These are phyloP conservation scores for Gonium pectorale DNA, from an alignment of 139 green algal species.

Conservation along the genomic window DNA sequence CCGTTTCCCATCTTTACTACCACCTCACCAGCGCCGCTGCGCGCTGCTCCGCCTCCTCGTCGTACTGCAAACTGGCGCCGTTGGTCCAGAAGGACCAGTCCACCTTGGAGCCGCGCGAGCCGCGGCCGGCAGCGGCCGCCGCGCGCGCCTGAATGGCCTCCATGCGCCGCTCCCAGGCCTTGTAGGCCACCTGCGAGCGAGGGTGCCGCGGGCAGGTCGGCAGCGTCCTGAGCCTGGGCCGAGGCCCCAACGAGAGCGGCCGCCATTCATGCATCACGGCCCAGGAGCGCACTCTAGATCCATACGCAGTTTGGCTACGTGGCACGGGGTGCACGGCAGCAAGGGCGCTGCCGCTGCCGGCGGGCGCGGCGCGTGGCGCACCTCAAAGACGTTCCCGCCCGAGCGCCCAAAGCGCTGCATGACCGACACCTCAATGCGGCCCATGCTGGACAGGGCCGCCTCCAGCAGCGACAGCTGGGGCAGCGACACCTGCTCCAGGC, in stretches of 20 bases:
- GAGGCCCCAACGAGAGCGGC: too few relatives aligned
- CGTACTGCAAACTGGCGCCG: constrained; percentile 27
- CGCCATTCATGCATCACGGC: too few relatives aligned
- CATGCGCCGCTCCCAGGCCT: constrained; percentile 51
- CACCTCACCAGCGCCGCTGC: not conserved
- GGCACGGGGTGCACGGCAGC: too few relatives aligned
- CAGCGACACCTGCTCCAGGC: constrained; percentile 52
- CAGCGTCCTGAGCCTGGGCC: too few relatives aligned
- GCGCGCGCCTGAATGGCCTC: constrained; percentile 13
- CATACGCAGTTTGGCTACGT: too few relatives aligned
- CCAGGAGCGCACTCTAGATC: too few relatives aligned
- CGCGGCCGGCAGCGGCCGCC: not conserved
- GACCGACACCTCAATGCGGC: constrained; percentile 64
- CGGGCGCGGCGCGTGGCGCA: not conserved
- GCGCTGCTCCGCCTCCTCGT: constrained; percentile 35
- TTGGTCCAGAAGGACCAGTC: constrained; percentile 37
- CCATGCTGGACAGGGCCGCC: constrained; percentile 56
- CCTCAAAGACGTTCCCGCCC: constrained; percentile 67
- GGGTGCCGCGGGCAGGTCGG: not conserved
- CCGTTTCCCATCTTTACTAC: too few relatives aligned
- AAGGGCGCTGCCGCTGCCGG: not conserved
- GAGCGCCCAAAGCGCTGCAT: constrained; percentile 53
- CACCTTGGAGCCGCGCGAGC: not conserved
- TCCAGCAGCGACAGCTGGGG: constrained; percentile 71
- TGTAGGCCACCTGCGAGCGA: constrained; percentile 41